These are phyloP conservation scores for Aureobasidium sp. DNA, from an alignment of 2,329 filamentous ascomycete genomes.

Conservation along the genomic window DNA sequence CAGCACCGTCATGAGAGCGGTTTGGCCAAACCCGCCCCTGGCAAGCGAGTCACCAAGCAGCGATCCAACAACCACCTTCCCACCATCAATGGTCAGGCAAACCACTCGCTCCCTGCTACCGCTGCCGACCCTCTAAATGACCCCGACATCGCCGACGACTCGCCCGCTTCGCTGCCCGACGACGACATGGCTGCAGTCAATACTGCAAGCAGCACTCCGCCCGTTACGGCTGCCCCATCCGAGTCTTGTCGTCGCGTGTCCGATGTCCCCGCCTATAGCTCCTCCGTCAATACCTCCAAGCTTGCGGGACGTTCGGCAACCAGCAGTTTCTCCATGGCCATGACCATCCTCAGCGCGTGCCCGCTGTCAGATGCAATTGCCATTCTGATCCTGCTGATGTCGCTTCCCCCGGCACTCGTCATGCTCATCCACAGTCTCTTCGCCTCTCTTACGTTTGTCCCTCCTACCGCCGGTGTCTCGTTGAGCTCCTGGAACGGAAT, in stretches of 20 bases:
- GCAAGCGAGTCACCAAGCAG: constrained; percentile 54
- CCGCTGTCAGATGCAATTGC: constrained; percentile 92
- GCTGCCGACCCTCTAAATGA: constrained; percentile 22
- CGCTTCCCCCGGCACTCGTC: constrained; percentile 80
- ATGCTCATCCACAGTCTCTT: constrained; percentile 89
- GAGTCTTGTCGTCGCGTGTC: constrained; percentile 17
- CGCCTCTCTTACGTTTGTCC: constrained; percentile 86
- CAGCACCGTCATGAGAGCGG: constrained; percentile 74
- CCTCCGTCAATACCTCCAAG: constrained; percentile 28
- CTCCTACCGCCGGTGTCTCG: constrained; percentile 62
- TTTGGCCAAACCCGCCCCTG: constrained; percentile 59
- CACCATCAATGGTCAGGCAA: constrained; percentile 11
- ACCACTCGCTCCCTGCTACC: constrained; percentile 27
- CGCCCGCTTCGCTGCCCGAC: constrained; percentile 13
- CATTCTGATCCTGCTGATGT: constrained; percentile 91
- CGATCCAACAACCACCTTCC: constrained; percentile 34
- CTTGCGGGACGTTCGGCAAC: constrained; percentile 40
- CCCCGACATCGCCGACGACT: constrained; percentile 15
- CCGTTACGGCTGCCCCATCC: background rate
- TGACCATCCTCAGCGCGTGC: constrained; percentile 82
- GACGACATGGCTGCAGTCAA: constrained; percentile 11
- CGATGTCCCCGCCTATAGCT: constrained; percentile 42
- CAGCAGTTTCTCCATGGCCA: constrained; percentile 67
- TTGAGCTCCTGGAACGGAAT: constrained; percentile 46
- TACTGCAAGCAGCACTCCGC: constrained; percentile 2